phyloP scores from a whole-genome alignment of 306 rosid species.

The Sicyos baderoa region DNA sequence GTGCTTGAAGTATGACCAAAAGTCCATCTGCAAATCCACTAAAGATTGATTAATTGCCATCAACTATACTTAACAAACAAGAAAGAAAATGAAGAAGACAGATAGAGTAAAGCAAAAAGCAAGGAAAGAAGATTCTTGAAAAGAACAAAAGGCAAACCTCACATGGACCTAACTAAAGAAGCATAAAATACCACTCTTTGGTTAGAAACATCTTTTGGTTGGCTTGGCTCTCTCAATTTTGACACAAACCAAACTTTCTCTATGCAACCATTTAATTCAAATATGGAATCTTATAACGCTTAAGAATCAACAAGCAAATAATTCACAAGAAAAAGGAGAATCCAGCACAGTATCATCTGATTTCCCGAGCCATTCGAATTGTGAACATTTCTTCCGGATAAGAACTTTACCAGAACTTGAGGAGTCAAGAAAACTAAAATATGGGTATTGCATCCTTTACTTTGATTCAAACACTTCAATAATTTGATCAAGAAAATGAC shows the following conservation, averaged over 20 bases:
- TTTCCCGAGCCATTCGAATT: background rate
- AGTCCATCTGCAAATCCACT: constrained; percentile 41
- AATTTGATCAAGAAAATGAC: background rate
- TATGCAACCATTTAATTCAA: constrained; percentile 18
- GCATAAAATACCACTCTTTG: constrained; percentile 39
- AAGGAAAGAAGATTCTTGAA: constrained; percentile 42
- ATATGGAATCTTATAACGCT: background rate
- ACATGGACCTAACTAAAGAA: constrained; percentile 38
- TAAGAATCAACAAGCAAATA: background rate
- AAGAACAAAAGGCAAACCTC: constrained; percentile 35
- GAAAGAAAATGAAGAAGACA: constrained; percentile 42
- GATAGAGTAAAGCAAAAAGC: constrained; percentile 60
- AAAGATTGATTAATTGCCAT: constrained; percentile 34
- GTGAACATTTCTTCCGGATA: background rate
- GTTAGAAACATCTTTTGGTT: too few species aligned
- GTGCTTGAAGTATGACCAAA: constrained; percentile 14
- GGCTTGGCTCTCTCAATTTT: constrained; percentile 24
- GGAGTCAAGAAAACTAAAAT: constrained; percentile 5
- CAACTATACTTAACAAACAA: constrained; percentile 37
- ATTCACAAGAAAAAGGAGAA: background rate
- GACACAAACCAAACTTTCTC: constrained; percentile 13
- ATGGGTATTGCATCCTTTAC: background rate
- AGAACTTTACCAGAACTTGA: background rate
- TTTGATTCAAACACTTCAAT: background rate
- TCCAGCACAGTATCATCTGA: background rate